phyloP scores from a whole-genome alignment of 371 early-diverging fungal genomes.

The Mycotypha africana region DNA sequence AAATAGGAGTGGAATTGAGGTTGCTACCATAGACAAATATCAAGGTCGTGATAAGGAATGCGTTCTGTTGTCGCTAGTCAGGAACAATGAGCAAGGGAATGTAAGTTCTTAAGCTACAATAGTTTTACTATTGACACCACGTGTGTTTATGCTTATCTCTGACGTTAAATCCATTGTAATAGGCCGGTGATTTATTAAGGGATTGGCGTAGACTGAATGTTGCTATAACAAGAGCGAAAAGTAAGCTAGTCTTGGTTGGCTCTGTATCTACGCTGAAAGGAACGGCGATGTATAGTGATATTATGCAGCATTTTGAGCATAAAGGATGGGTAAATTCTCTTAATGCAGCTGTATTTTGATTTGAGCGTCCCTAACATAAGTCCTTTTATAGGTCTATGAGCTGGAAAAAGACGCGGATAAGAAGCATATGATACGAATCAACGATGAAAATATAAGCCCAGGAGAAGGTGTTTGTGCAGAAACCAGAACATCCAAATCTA shows the following conservation, averaged over 20 bases:
- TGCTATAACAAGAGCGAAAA: slow-evolving; percentile 92
- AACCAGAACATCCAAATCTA: too few species aligned
- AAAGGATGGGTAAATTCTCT: slow-evolving; percentile 44
- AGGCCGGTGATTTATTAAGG: slow-evolving; percentile 82
- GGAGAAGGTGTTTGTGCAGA: too few species aligned
- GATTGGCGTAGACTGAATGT: slow-evolving; percentile 98
- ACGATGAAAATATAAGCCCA: neutral
- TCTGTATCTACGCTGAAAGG: slow-evolving; percentile 60
- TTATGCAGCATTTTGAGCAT: slow-evolving; percentile 46
- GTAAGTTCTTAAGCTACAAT: slow-evolving; percentile 28
- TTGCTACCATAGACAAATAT: slow-evolving; percentile 86
- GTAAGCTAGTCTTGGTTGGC: slow-evolving; percentile 90
- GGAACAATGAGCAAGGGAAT: slow-evolving; percentile 68
- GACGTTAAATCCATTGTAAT: neutral
- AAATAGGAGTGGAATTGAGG: slow-evolving; percentile 44
- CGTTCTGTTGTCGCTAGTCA: slow-evolving; percentile 84
- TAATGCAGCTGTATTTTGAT: too few species aligned
- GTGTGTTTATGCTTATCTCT: neutral
- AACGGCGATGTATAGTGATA: slow-evolving; percentile 46
- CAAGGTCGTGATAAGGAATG: slow-evolving; percentile 94
- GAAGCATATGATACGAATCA: too few species aligned
- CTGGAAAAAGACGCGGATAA: too few species aligned
- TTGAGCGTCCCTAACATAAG: too few species aligned
- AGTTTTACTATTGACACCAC: too few species aligned
- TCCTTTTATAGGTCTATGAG: too few species aligned